These are phyloP conservation scores for Pseudopithomyces maydicus DNA, from an alignment of 2,329 filamentous ascomycete genomes.

Conservation along the genomic window DNA sequence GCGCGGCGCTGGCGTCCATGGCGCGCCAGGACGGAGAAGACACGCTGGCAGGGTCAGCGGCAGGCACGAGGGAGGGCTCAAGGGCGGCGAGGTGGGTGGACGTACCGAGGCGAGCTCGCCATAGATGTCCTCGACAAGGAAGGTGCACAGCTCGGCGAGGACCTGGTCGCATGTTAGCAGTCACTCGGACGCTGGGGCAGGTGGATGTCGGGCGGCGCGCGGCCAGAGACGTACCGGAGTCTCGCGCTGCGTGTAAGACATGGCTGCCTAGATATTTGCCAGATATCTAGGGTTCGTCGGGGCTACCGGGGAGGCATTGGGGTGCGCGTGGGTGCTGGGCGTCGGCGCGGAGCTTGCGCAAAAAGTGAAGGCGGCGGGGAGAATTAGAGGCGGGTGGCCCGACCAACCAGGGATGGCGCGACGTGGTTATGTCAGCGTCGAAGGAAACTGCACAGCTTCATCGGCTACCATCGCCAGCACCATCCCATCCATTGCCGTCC, in stretches of 20 bases:
- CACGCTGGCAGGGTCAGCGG: constrained; percentile 64
- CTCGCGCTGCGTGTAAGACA: constrained; percentile 44
- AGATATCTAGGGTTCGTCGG: constrained; percentile 36
- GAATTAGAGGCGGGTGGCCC: background rate
- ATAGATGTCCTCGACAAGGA: constrained; percentile 86
- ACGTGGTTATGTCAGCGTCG: constrained; percentile 15
- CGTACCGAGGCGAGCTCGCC: constrained; percentile 88
- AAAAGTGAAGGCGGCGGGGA: constrained; percentile 10
- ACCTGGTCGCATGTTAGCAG: constrained; percentile 66
- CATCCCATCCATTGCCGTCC: constrained; percentile 54
- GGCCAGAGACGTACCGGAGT: constrained; percentile 46
- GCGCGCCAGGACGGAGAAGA: constrained; percentile 78
- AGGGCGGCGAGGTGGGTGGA: background rate
- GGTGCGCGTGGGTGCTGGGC: constrained; percentile 1
- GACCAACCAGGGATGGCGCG: background rate
- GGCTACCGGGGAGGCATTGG: constrained; percentile 42
- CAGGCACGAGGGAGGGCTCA: background rate
- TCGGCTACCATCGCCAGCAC: background rate
- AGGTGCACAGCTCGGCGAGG: constrained; percentile 84
- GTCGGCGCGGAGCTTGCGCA: background rate
- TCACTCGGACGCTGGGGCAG: too few relatives aligned
- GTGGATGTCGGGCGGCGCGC: too few relatives aligned
- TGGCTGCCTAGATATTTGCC: constrained; percentile 41
- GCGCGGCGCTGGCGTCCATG: constrained; percentile 76
- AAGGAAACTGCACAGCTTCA: constrained; percentile 6